A percentile compares a stretch with the other conserved stretches of the same genome.
phyloP scores from a whole-genome alignment of 2,329 filamentous ascomycete genomes.

The Grosmannia huntii region DNA sequence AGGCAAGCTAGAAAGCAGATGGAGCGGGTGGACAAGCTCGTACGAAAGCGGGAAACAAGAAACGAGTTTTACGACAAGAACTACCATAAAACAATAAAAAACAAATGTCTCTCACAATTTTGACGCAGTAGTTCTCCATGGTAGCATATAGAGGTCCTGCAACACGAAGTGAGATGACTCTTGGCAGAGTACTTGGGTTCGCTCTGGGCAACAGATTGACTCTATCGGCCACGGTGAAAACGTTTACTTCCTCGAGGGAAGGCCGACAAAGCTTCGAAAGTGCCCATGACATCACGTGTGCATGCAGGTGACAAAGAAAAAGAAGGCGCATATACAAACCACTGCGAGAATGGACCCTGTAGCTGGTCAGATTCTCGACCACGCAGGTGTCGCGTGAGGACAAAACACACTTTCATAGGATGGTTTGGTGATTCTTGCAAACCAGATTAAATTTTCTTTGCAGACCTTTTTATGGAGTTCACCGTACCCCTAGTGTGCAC shows the following conservation, averaged over 20 bases:
- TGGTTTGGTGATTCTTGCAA: neutral
- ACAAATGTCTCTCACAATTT: constrained; percentile 64
- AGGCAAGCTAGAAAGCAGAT: neutral
- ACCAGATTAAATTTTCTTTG: neutral
- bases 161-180: constrained; percentile 87
- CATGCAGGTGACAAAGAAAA: neutral
- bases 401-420: neutral
- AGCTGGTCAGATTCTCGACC: neutral
- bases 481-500: too few species aligned
- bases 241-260: constrained; percentile 21
- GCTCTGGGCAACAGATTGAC: constrained; percentile 82
- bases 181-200: constrained; percentile 71
- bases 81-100: neutral
- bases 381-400: neutral
- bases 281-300: constrained; percentile 33
- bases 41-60: neutral
- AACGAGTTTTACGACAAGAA: neutral
- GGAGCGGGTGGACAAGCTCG: neutral
- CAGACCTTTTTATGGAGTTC: neutral
- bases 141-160: constrained; percentile 63
- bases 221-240: constrained; percentile 51
- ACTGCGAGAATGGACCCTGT: neutral
- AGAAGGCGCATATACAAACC: neutral
- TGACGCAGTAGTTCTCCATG: constrained; percentile 76
- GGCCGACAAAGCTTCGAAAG: constrained; percentile 86